phyloP scores from a whole-genome alignment of 176 grass and related monocot species.

The Eragrostis nindensis region DNA sequence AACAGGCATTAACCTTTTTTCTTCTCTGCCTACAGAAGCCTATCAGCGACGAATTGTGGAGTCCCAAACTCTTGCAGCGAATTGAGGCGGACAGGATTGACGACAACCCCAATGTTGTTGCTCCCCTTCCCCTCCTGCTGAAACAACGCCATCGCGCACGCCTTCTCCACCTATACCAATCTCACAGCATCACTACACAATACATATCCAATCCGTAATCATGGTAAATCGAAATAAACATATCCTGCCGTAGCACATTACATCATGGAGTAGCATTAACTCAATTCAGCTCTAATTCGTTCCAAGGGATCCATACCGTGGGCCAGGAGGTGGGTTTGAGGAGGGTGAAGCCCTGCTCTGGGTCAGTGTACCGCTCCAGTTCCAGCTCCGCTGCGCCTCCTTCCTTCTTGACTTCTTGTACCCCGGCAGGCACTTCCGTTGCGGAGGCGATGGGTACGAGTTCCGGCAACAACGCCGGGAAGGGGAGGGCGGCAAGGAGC shows the following conservation, averaged over 20 bases:
- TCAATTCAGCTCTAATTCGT: not conserved
- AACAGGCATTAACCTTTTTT: conserved; percentile 67
- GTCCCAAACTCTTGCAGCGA: conserved; percentile 84
- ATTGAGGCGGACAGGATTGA: conserved; percentile 80
- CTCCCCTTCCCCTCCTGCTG: conserved; percentile 73
- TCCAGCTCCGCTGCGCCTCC: not conserved
- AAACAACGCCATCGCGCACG: conserved; percentile 76
- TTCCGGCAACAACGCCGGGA: conserved; percentile 41
- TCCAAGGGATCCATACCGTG: conserved; percentile 52
- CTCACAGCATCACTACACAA: not conserved
- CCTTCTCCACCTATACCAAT: conserved; percentile 84
- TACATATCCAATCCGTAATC: conserved; percentile 17
- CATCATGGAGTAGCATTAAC: not conserved
- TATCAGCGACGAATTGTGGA: conserved; percentile 81
- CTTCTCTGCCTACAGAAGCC: conserved; percentile 84
- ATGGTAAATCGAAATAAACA: not conserved
- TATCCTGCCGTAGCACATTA: not conserved
- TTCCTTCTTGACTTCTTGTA: not conserved
- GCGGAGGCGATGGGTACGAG: conserved; percentile 31
- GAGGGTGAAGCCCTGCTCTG: conserved; percentile 74
- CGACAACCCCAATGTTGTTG: conserved; percentile 85
- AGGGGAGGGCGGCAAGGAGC: conserved; percentile 44
- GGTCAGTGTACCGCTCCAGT: conserved; percentile 65
- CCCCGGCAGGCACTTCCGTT: conserved; percentile 7
- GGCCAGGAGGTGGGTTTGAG: conserved; percentile 72